Conservation (phyloP, 2,329 filamentous ascomycete species). For the Xylaria hypoxylon region DNA sequence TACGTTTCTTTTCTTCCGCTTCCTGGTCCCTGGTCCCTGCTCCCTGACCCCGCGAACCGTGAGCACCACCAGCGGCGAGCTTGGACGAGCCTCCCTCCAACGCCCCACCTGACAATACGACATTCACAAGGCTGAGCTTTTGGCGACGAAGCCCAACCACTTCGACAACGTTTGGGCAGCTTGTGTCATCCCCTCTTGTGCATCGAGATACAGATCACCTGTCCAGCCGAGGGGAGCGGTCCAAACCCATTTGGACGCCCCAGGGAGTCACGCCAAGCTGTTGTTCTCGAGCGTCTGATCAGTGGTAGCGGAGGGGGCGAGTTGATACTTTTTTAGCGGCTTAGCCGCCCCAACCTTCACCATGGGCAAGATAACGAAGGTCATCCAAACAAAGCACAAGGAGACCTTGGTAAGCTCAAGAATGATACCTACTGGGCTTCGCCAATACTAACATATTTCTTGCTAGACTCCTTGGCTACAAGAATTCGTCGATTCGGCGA, state of each 20-base stretch:
- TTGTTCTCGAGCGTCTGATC: conserved; percentile 54
- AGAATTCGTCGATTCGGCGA: conserved; percentile 79
- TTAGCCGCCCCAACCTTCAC: conserved; percentile 67
- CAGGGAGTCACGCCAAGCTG: conserved; percentile 52
- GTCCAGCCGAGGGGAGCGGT: conserved; percentile 44
- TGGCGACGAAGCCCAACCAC: conserved; percentile 41
- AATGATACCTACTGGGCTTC: conserved; percentile 17
- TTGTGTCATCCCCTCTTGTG: conserved; percentile 38
- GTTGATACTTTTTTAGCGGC: conserved; percentile 63
- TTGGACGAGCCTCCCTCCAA: conserved; percentile 26
- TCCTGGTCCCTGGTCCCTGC: too few species aligned
- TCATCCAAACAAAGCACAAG: conserved; percentile 74
- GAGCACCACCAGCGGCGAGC: conserved; percentile 30
- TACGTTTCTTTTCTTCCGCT: conserved; percentile 12
- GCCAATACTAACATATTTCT: conserved; percentile 37
- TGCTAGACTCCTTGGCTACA: conserved; percentile 86
- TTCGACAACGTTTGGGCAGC: conserved; percentile 27
- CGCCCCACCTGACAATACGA: conserved; percentile 39
- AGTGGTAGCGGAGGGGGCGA: conserved; percentile 68
- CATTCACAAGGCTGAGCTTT: conserved; percentile 46
- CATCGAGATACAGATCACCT: conserved; percentile 34
- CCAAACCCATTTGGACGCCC: conserved; percentile 49
- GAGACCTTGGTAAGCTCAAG: conserved; percentile 69
- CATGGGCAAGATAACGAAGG: conserved; percentile 77
- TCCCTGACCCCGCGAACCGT: conserved; percentile 32